Percentiles rank a stretch among this genome's conserved stretches.
Evolutionary conservation across 2,329 filamentous ascomycete species (phyloP).

Genomic region (Coleophoma crateriformis): DNA sequence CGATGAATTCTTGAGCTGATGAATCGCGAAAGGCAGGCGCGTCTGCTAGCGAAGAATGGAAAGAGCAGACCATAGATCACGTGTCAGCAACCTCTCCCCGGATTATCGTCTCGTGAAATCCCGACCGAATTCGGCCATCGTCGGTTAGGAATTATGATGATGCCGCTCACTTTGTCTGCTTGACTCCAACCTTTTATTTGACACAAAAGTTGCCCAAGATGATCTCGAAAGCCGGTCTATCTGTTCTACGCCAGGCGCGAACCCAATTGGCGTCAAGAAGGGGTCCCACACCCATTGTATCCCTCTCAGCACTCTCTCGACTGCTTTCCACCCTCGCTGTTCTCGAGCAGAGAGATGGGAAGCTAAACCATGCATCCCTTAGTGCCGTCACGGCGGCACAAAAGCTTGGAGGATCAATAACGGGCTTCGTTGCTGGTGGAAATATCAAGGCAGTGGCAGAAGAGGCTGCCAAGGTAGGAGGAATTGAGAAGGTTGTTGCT

Average conservation of each 20-base stretch:
- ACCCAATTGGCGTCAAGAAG: slow-evolving; percentile 34
- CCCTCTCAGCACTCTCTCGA: slow-evolving; percentile 52
- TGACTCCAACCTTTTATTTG: too few relatives aligned
- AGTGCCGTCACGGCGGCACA: slow-evolving; percentile 81
- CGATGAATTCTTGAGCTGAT: background rate
- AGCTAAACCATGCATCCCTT: slow-evolving; percentile 76
- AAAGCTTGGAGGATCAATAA: slow-evolving; percentile 79
- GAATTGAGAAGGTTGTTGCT: slow-evolving; percentile 84
- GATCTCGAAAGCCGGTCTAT: slow-evolving; percentile 23
- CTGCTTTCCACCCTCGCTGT: slow-evolving; percentile 85
- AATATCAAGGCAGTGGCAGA: slow-evolving; percentile 71
- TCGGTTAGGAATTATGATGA: background rate
- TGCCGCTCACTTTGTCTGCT: slow-evolving; percentile 2
- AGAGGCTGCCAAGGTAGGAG: slow-evolving; percentile 82
- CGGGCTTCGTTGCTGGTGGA: slow-evolving; percentile 80
- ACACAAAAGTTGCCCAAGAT: slow-evolving; percentile 14
- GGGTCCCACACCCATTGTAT: slow-evolving; percentile 29
- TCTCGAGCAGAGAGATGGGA: slow-evolving; percentile 87
- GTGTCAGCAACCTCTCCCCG: too few relatives aligned
- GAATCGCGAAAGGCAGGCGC: background rate
- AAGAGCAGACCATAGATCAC: background rate
- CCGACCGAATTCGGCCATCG: background rate
- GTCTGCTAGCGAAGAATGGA: background rate
- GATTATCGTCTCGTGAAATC: too few relatives aligned
- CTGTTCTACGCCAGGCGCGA: slow-evolving; percentile 23